A percentile compares a stretch with the other conserved stretches of the same genome.
Conservation (phyloP, 257 asterid genomes). For the Rehmannia glutinosa region DNA sequence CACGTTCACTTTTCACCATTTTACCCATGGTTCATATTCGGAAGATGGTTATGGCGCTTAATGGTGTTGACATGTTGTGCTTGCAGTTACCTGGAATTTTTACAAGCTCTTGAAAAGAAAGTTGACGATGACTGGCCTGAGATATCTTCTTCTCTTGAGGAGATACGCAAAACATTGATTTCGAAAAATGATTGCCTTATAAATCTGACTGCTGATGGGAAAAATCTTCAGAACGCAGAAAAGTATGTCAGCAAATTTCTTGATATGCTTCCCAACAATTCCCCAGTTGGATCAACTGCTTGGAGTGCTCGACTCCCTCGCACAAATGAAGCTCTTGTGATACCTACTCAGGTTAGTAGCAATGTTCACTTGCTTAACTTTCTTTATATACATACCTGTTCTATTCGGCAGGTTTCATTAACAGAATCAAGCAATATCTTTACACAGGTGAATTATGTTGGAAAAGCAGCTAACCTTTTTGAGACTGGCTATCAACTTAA, state of each 20-base stretch:
- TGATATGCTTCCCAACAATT: slow-evolving; percentile 75
- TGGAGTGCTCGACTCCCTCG: slow-evolving; percentile 66
- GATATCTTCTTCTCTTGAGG: slow-evolving; percentile 87
- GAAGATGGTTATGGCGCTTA: background rate
- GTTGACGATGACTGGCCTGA: slow-evolving; percentile 79
- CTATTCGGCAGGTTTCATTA: slow-evolving; percentile 4
- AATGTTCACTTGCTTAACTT: background rate
- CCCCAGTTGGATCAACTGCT: slow-evolving; percentile 46
- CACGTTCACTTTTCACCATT: background rate
- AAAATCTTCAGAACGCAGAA: slow-evolving; percentile 63
- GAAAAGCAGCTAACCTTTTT: slow-evolving; percentile 92
- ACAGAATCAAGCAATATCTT: slow-evolving; percentile 8
- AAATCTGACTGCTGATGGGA: slow-evolving; percentile 87
- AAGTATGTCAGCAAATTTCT: slow-evolving; percentile 71
- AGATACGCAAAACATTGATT: slow-evolving; percentile 74
- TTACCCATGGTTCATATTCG: background rate
- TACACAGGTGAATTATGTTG: slow-evolving; percentile 90
- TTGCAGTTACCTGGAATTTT: slow-evolving; percentile 91
- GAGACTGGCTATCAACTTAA: slow-evolving; percentile 87
- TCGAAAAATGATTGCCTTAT: slow-evolving; percentile 77
- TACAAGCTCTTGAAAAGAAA: slow-evolving; percentile 69
- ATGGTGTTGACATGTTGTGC: slow-evolving; percentile 6
- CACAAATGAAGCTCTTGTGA: slow-evolving; percentile 85
- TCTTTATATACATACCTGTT: background rate
- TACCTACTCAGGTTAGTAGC: slow-evolving; percentile 86